phyloP scores from a whole-genome alignment of 2,329 filamentous ascomycete genomes.

The Trichoderma breve region DNA sequence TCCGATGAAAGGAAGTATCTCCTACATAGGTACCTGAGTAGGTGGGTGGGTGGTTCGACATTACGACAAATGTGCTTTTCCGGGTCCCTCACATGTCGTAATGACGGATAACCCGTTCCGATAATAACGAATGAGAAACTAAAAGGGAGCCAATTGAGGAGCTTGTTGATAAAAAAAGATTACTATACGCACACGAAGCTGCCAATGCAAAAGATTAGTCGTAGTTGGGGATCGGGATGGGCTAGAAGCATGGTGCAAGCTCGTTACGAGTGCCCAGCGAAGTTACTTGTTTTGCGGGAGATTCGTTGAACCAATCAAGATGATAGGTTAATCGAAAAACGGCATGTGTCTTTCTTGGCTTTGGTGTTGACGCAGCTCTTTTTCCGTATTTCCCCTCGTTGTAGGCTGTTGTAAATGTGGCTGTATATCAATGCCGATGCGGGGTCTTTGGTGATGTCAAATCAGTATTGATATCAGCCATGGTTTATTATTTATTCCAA shows the following conservation, averaged over 20 bases:
- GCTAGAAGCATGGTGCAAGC: no score
- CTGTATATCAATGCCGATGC: not conserved
- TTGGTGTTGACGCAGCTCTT: not conserved
- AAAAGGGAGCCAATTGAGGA: no score
- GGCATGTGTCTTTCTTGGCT: not conserved
- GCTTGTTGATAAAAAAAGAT: not conserved
- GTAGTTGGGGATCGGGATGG: no score
- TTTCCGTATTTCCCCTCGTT: not conserved
- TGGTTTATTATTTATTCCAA: not conserved
- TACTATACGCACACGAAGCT: not conserved
- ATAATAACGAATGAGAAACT: no score
- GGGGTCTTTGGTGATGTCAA: not conserved
- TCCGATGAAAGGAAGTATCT: no score
- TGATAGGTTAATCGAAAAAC: not conserved
- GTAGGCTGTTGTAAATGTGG: not conserved
- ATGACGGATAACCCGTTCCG: no score
- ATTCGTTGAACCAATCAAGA: not conserved
- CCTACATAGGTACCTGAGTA: no score
- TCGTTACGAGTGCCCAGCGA: no score
- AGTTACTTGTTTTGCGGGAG: no score
- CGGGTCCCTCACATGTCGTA: not conserved
- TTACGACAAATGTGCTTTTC: no score
- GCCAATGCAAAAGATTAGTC: not conserved
- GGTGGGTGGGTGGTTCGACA: no score
- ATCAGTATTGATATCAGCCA: not conserved